phyloP scores from a whole-genome alignment of 2,329 filamentous ascomycete species.

The Parastagonospora avenae region DNA sequence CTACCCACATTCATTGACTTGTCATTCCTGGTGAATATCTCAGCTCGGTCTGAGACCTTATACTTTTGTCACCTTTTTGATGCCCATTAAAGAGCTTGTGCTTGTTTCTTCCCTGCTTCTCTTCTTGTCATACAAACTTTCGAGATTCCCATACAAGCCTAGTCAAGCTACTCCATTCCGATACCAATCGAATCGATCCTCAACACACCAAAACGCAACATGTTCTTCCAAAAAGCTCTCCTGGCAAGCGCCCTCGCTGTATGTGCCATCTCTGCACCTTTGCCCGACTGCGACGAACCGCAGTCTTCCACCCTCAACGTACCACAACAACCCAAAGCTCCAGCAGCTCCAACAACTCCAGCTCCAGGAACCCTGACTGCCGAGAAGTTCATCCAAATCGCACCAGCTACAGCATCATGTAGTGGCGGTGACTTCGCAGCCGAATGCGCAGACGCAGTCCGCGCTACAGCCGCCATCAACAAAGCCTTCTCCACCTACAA shows the following conservation, averaged over 20 bases:
- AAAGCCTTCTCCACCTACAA: conserved; percentile 62
- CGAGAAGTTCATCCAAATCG: conserved; percentile 56
- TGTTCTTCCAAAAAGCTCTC: conserved; percentile 31
- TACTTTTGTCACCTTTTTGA: conserved; percentile 3
- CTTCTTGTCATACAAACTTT: not conserved
- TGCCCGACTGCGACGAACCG: conserved; percentile 12
- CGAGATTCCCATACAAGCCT: not conserved
- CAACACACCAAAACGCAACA: conserved; percentile 17
- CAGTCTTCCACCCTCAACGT: too few species aligned
- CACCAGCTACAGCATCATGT: conserved; percentile 64
- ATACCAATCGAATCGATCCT: not conserved
- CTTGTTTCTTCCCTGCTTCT: not conserved
- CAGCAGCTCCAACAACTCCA: not conserved
- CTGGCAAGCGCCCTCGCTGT: conserved; percentile 45
- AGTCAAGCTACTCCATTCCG: not conserved
- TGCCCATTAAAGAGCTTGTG: conserved; percentile 1
- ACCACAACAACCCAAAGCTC: too few species aligned
- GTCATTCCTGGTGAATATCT: conserved; percentile 15
- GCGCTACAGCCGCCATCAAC: conserved; percentile 64
- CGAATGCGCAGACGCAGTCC: conserved; percentile 65
- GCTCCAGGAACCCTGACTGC: conserved; percentile 22
- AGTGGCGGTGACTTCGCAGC: conserved; percentile 49
- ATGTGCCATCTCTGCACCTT: conserved; percentile 33
- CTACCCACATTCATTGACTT: conserved; percentile 5
- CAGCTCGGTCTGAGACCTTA: conserved; percentile 16